These are phyloP conservation scores for Populus euphratica DNA, from an alignment of 345 rosid genomes.

Conservation along the genomic window DNA sequence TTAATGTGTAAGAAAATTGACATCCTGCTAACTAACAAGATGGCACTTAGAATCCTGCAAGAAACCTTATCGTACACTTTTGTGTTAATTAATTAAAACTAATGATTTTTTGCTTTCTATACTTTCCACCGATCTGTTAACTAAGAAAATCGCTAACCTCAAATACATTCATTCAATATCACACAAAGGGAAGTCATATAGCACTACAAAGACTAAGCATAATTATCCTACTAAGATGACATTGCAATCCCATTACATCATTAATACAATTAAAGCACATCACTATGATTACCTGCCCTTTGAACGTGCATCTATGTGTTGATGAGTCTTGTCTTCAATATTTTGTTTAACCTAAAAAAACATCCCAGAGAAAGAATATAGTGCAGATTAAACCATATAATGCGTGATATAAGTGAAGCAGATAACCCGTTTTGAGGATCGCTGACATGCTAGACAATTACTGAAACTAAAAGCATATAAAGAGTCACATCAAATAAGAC, in stretches of 20 bases:
- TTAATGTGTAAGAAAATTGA: neutral
- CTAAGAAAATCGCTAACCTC: neutral
- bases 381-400: neutral
- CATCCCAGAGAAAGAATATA: neutral
- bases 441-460: neutral
- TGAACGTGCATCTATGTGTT: conserved; percentile 70
- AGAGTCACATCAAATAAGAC: neutral
- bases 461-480: neutral
- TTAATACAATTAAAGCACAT: neutral
- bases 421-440: neutral
- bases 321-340: conserved; percentile 26
- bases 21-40: neutral
- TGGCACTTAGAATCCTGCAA: neutral
- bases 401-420: neutral
- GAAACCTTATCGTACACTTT: neutral
- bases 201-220: neutral
- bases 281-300: conserved; percentile 62
- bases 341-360: conserved; percentile 54
- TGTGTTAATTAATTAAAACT: neutral
- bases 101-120: neutral
- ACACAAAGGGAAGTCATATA: neutral
- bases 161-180: neutral
- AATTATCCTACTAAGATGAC: neutral
- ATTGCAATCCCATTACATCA: no score
- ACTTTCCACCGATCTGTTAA: neutral